Conservation (phyloP, 75 land plant species). For the Sequoia sempervirens region DNA sequence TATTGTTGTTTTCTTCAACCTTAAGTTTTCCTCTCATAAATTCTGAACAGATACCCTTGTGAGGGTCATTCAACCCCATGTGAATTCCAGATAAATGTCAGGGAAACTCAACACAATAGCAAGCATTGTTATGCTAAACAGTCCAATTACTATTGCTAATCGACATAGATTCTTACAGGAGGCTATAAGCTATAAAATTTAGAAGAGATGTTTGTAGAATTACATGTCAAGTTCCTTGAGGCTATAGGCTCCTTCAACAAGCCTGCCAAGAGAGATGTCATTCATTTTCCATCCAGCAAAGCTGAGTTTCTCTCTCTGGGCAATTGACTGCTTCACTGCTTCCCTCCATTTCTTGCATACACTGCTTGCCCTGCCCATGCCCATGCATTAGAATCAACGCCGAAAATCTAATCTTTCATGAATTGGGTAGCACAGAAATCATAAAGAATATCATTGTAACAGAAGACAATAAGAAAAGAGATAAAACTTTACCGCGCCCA, state of each 20-base stretch:
- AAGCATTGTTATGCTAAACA: slow-evolving; percentile 4
- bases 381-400: background rate
- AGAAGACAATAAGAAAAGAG: background rate
- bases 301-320: slow-evolving; percentile 62
- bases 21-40: background rate
- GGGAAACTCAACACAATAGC: background rate
- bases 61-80: background rate
- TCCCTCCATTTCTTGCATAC: slow-evolving; percentile 84
- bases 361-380: slow-evolving; percentile 62
- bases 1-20: background rate
- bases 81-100: background rate
- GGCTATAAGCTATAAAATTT: background rate
- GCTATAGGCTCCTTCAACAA: slow-evolving; percentile 5
- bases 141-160: background rate
- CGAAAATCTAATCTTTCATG: background rate
- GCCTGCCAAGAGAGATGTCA: slow-evolving; percentile 55
- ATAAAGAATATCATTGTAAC: background rate
- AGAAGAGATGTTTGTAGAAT: background rate
- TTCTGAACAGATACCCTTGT: background rate
- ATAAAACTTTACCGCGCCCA: slow-evolving; percentile 55
- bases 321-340: slow-evolving; percentile 64
- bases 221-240: slow-evolving; percentile 15
- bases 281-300: slow-evolving; percentile 84
- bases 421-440: background rate
- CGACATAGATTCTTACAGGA: background rate